A percentile compares a stretch with the other conserved stretches of the same genome.
These are phyloP conservation scores for Cercospora janseana DNA, from an alignment of 2,329 filamentous ascomycete genomes.

Conservation along the genomic window DNA sequence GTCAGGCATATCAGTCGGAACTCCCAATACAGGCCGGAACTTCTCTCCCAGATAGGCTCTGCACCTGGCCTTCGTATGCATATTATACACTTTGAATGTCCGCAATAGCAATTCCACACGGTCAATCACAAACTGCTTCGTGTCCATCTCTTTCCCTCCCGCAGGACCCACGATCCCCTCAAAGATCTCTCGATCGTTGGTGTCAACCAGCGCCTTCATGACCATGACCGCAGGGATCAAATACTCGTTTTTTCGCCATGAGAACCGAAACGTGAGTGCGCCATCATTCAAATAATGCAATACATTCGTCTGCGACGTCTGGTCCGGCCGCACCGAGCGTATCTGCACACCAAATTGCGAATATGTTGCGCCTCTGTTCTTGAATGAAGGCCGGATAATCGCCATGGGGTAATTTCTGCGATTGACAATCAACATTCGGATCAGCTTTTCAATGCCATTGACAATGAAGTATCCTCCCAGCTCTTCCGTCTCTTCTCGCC, in stretches of 20 bases:
- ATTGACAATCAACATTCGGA: slow-evolving; percentile 86
- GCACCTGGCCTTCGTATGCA: slow-evolving; percentile 79
- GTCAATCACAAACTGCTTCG: slow-evolving; percentile 87
- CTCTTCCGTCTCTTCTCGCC: slow-evolving; percentile 94
- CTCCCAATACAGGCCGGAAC: slow-evolving; percentile 82
- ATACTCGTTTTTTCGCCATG: slow-evolving; percentile 96
- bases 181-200: slow-evolving; percentile 93
- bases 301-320: slow-evolving; percentile 96
- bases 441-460: slow-evolving; percentile 95
- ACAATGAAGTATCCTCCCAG: slow-evolving; percentile 95
- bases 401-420: slow-evolving; percentile 93
- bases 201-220: slow-evolving; percentile 89
- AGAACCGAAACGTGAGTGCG: slow-evolving; percentile 95
- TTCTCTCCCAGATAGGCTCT: slow-evolving; percentile 84
- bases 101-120: slow-evolving; percentile 87
- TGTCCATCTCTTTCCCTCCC: slow-evolving; percentile 72
- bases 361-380: slow-evolving; percentile 80
- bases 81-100: slow-evolving; percentile 86
- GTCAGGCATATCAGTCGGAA: slow-evolving; percentile 79
- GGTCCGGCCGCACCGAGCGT: slow-evolving; percentile 89
- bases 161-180: slow-evolving; percentile 82
- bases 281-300: slow-evolving; percentile 94
- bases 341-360: slow-evolving; percentile 88
- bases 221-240: slow-evolving; percentile 97
- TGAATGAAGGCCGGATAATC: slow-evolving; percentile 86